A percentile compares a stretch with the other conserved stretches of the same genome.
These are phyloP conservation scores for Dalechampia spathulata DNA, from an alignment of 441 rosid species.

Conservation along the genomic window DNA sequence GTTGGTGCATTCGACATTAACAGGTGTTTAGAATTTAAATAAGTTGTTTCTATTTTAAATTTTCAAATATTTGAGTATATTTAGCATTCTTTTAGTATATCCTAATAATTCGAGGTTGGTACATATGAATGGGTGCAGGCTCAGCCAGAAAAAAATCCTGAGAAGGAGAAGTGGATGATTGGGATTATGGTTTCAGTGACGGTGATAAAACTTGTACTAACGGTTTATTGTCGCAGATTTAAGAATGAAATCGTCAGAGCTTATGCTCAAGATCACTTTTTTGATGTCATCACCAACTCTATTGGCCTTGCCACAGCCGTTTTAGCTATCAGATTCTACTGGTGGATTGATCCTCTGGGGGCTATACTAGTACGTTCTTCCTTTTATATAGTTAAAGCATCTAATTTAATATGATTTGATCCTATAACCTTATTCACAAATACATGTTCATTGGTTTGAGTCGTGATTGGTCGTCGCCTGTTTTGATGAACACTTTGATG, in stretches of 20 bases:
- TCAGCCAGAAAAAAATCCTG: conserved; percentile 39
- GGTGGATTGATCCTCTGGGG: conserved; percentile 75
- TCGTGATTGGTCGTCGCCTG: too few species aligned
- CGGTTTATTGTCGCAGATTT: conserved; percentile 53
- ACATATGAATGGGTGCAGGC: conserved; percentile 28
- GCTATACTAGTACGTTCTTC: conserved; percentile 44
- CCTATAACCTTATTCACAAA: too few species aligned
- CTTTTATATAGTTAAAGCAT: too few species aligned
- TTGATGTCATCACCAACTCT: conserved; percentile 66
- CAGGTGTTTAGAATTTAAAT: too few species aligned
- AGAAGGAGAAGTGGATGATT: conserved; percentile 67
- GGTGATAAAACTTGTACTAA: conserved; percentile 38
- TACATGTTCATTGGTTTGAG: too few species aligned
- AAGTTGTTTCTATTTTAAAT: too few species aligned
- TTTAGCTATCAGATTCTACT: conserved; percentile 46
- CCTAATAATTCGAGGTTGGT: too few species aligned
- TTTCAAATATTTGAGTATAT: too few species aligned
- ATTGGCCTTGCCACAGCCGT: conserved; percentile 54
- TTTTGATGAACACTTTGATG: too few species aligned
- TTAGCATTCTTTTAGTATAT: too few species aligned
- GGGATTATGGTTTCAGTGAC: conserved; percentile 68
- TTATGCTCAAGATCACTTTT: conserved; percentile 65
- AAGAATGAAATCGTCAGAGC: conserved; percentile 55
- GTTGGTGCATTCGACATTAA: too few species aligned
- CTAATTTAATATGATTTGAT: too few species aligned